Evolutionary conservation across 2,329 filamentous ascomycete species (phyloP).

Genomic region (Kalmusia sp.): DNA sequence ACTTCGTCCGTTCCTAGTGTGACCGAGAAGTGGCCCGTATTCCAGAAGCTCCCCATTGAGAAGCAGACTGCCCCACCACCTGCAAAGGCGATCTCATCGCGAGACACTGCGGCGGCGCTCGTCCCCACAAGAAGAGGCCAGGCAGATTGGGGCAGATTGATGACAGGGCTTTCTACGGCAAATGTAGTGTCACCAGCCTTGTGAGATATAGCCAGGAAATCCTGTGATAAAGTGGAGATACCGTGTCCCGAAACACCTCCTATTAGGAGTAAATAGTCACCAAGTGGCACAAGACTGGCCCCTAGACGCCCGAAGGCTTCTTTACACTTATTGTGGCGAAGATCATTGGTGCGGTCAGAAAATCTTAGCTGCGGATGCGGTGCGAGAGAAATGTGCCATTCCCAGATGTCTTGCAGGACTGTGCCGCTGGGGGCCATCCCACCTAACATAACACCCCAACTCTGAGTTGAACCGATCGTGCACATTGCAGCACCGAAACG

Average conservation of each 20-base stretch:
- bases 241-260: conserved; percentile 56
- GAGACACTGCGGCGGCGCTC: conserved; percentile 58
- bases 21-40: conserved; percentile 47
- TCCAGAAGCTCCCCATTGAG: conserved; percentile 89
- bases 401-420: conserved; percentile 68
- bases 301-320: conserved; percentile 56
- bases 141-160: conserved; percentile 39
- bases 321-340: conserved; percentile 22
- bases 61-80: conserved; percentile 90
- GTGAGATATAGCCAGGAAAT: conserved; percentile 33
- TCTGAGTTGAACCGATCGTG: conserved; percentile 42
- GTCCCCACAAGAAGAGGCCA: conserved; percentile 77
- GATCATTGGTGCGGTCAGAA: conserved; percentile 35
- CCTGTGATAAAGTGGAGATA: conserved; percentile 32
- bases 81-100: conserved; percentile 65
- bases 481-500: conserved; percentile 67
- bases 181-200: conserved; percentile 25
- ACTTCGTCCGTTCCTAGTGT: conserved; percentile 19
- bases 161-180: conserved; percentile 23
- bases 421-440: conserved; percentile 72
- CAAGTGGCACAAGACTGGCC: conserved; percentile 56
- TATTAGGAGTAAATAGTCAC: conserved; percentile 57
- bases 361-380: conserved; percentile 34
- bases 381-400: conserved; percentile 62
- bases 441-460: conserved; percentile 72